Conservation (phyloP, 2,329 filamentous ascomycete species). For the Neonectria coccinea region DNA sequence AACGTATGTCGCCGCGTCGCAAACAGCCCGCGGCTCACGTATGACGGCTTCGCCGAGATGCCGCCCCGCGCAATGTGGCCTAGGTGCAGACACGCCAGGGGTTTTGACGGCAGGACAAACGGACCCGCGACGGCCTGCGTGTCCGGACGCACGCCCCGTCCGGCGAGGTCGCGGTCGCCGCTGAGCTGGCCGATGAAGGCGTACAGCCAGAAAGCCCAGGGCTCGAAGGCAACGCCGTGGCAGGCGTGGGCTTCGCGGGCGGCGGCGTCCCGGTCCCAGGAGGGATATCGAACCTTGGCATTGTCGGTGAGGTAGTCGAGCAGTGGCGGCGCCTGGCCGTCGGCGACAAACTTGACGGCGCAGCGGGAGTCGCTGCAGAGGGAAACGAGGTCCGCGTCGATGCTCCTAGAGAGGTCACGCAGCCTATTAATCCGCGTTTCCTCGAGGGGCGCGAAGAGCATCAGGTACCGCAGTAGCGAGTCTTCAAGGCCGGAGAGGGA, state of each 20-base stretch:
- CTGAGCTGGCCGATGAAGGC: conserved; percentile 54
- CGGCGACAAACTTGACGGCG: conserved; percentile 49
- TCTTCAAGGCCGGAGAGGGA: conserved; percentile 44
- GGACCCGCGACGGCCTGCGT: conserved; percentile 50
- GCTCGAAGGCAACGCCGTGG: conserved; percentile 52
- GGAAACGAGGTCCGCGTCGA: conserved; percentile 52
- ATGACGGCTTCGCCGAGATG: conserved; percentile 51
- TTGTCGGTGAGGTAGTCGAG: conserved; percentile 51
- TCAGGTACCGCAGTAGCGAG: conserved; percentile 51
- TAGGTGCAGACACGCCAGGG: conserved; percentile 53
- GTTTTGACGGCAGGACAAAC: conserved; percentile 54
- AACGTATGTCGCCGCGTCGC: conserved; percentile 51
- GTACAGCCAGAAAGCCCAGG: conserved; percentile 58
- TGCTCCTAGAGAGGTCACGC: conserved; percentile 46
- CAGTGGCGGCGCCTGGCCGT: conserved; percentile 48
- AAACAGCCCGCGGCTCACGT: conserved; percentile 52
- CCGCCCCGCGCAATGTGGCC: conserved; percentile 52
- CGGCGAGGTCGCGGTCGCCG: conserved; percentile 50
- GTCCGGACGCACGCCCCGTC: conserved; percentile 31
- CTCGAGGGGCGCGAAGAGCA: conserved; percentile 50
- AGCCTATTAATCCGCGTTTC: conserved; percentile 40
- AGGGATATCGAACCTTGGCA: conserved; percentile 46
- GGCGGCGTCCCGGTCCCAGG: conserved; percentile 48
- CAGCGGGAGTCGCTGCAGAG: conserved; percentile 50
- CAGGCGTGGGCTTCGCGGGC: conserved; percentile 47